These are phyloP conservation scores for Plantago lanceolata DNA, from an alignment of 305 asterid genomes.

Conservation along the genomic window DNA sequence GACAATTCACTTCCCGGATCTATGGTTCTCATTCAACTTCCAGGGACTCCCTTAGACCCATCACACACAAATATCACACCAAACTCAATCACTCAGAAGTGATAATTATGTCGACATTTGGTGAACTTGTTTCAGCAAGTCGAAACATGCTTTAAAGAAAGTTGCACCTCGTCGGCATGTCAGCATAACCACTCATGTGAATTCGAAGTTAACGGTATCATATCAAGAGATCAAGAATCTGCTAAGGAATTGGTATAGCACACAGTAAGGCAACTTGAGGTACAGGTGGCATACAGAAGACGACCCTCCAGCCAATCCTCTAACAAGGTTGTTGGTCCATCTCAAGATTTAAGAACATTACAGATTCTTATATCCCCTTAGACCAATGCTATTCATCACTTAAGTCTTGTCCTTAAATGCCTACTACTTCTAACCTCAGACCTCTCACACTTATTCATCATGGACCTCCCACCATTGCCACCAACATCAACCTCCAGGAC, in stretches of 20 bases:
- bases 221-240: neutral
- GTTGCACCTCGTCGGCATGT: too few species aligned
- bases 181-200: neutral
- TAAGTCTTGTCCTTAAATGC: slow-evolving; percentile 35
- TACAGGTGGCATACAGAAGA: slow-evolving; percentile 42
- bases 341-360: slow-evolving; percentile 22
- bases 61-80: too few species aligned
- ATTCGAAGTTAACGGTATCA: neutral
- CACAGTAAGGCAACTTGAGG: slow-evolving; percentile 21
- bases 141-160: neutral
- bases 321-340: slow-evolving; percentile 35
- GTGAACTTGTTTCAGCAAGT: neutral
- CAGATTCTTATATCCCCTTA: slow-evolving; percentile 20
- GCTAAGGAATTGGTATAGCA: neutral
- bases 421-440: slow-evolving; percentile 13
- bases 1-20: neutral
- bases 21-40: neutral
- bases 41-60: neutral
- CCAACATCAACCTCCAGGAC: slow-evolving; percentile 28
- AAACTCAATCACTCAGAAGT: too few species aligned
- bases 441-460: slow-evolving; percentile 31
- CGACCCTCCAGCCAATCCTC: slow-evolving; percentile 31
- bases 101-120: neutral
- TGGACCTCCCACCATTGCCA: slow-evolving; percentile 45
- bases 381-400: slow-evolving; percentile 25